A percentile compares a stretch with the other conserved stretches of the same genome.
phyloP scores from a whole-genome alignment of 305 asterid genomes.

The Fraxinus paxiana region DNA sequence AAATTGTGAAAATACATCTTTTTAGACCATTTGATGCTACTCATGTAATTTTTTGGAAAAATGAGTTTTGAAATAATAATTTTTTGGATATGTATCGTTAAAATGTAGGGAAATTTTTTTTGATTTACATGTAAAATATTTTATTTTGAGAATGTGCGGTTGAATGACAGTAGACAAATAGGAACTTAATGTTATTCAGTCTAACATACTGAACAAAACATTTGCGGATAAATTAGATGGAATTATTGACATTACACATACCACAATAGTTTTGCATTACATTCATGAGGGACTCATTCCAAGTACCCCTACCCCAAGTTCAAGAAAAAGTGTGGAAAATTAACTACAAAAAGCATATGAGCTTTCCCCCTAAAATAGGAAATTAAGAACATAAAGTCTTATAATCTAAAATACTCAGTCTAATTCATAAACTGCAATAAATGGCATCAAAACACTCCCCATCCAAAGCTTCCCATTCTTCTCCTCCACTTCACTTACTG shows the following conservation, averaged over 20 bases:
- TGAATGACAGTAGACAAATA: too few relatives aligned
- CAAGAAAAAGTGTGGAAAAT: neutral
- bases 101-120: too few relatives aligned
- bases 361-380: neutral
- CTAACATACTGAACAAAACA: neutral
- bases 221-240: neutral
- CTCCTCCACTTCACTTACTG: too few relatives aligned
- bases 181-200: too few relatives aligned
- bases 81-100: too few relatives aligned
- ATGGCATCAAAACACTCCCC: constrained; percentile 81
- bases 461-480: constrained; percentile 85
- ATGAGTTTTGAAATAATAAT: too few relatives aligned
- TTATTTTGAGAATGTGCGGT: too few relatives aligned
- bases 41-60: too few relatives aligned
- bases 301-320: neutral
- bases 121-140: too few relatives aligned
- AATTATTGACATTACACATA: neutral
- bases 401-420: constrained; percentile 22
- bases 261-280: neutral
- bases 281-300: neutral
- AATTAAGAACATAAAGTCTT: neutral
- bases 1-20: neutral
- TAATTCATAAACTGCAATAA: constrained; percentile 64
- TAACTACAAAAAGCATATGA: neutral
- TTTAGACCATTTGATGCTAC: too few relatives aligned